Percentiles rank a stretch among this genome's conserved stretches.
Evolutionary conservation across 179 eudicot genomes (phyloP).

Genomic region (Gypsophila paniculata): DNA sequence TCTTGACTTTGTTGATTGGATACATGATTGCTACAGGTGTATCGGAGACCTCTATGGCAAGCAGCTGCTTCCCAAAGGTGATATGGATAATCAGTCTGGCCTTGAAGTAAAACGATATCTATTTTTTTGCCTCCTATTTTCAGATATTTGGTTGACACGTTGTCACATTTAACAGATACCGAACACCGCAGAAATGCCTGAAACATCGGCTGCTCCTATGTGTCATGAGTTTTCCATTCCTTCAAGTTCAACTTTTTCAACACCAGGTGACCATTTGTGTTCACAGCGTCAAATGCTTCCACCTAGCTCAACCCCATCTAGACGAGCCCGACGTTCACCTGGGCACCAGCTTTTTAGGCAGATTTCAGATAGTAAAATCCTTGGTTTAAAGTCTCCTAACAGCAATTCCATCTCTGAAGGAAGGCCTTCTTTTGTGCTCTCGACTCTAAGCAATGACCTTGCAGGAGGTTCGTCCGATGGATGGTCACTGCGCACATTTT

Average conservation of each 20-base stretch:
- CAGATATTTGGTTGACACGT: neutral
- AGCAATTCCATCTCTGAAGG: constrained; percentile 46
- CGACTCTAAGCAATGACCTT: constrained; percentile 41
- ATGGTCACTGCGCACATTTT: constrained; percentile 55
- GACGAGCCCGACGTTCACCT: constrained; percentile 45
- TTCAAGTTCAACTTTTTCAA: constrained; percentile 38
- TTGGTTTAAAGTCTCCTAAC: constrained; percentile 48
- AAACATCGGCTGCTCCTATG: constrained; percentile 24
- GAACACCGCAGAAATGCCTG: constrained; percentile 29
- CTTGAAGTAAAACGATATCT: neutral
- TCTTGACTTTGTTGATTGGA: neutral
- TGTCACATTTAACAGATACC: constrained; percentile 23
- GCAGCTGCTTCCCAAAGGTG: constrained; percentile 36
- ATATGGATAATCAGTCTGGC: neutral
- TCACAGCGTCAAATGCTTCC: constrained; percentile 34
- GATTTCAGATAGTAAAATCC: constrained; percentile 47
- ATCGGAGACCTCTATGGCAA: constrained; percentile 37
- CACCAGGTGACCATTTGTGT: constrained; percentile 27
- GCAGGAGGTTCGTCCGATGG: constrained; percentile 55
- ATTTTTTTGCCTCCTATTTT: neutral
- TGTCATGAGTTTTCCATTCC: constrained; percentile 31
- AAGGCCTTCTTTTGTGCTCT: constrained; percentile 46
- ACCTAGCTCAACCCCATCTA: constrained; percentile 41
- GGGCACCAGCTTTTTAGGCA: constrained; percentile 53
- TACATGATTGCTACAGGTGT: constrained; percentile 17